Evolutionary conservation across 1,139 yeast genomes (phyloP), one percentile per base, ranked within the genome.

Genomic region (Pichia sp.): DNA sequence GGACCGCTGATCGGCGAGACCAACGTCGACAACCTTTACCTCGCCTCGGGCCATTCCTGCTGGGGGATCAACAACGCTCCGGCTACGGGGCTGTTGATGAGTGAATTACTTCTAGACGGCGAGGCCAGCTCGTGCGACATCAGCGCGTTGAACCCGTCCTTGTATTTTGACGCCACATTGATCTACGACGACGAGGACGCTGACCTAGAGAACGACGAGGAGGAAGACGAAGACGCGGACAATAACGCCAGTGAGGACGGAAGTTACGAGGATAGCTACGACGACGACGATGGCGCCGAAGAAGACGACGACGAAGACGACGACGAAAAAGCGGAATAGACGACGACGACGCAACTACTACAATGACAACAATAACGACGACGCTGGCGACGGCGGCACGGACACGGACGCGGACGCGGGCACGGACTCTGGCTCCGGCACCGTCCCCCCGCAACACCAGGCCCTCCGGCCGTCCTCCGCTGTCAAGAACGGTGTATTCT

Each of bases 21-120:
- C 0, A 90, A 91, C 65, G 93, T 90, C 20, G 82, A 80, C 31
- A 85, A 85, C 60, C 73, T 93, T 59, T 88, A 75, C 64, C 72
- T 93, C 57, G 96, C 97, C 2, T 82, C 95, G 20, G 99, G 98
- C 1, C 99, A 93, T 70, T 86, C 96, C 24, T 93, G 98, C 72
- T 93, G 99, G 99, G 99, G 99, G 29, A 93, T 93, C 60, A 93
- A 93, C 71, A 92, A 93, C 70, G 97, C 97, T 0, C 98, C 98
- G 1, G 98, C 89, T 4, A 91, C 98, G 0, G 99, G 99, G 17
- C 84, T 90, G 66, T 79, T 93, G 49, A 81, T 93, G 87, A 84
- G 96, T 62, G 98, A 93, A 71, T 67, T 93, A 55, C 71, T 93
- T 50, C 72, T 92, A 52, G 98, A 92, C 54, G 98, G 98, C 16